Percentiles rank a stretch among this genome's conserved stretches.
phyloP scores from a whole-genome alignment of 2,329 filamentous ascomycete species.

The Aspergillus fructus region DNA sequence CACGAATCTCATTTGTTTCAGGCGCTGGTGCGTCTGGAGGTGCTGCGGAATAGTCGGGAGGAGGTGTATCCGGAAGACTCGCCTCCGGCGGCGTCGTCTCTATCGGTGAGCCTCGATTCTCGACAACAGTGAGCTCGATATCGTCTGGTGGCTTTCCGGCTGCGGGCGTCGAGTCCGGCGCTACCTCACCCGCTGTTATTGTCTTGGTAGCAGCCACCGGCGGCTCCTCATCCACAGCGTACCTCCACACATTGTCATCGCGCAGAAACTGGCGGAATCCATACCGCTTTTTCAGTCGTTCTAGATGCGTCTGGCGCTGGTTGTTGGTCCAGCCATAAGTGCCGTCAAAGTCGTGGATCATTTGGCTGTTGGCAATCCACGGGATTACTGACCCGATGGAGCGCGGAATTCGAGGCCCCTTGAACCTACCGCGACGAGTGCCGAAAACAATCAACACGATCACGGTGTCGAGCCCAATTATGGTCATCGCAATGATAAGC shows the following conservation, averaged over 20 bases:
- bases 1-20: not conserved
- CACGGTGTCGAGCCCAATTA: conserved; percentile 32
- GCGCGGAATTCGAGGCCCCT: conserved; percentile 33
- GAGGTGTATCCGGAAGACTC: not conserved
- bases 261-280: conserved; percentile 32
- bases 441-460: conserved; percentile 34
- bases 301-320: conserved; percentile 27
- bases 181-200: not conserved
- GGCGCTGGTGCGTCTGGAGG: not conserved
- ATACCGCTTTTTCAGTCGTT: conserved; percentile 30
- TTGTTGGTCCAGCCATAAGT: conserved; percentile 31
- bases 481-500: conserved; percentile 26
- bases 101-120: not conserved
- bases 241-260: conserved; percentile 30
- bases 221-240: conserved; percentile 33
- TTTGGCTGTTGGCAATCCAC: conserved; percentile 35
- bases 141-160: conserved; percentile 14
- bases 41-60: not conserved
- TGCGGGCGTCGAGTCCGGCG: not conserved
- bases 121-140: conserved; percentile 17
- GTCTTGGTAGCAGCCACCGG: conserved; percentile 2
- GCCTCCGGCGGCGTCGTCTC: not conserved
- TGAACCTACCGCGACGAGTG: conserved; percentile 32
- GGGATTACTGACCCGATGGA: conserved; percentile 35
- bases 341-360: conserved; percentile 31